Percentiles rank a stretch among this genome's conserved stretches.
Evolutionary conservation across 345 rosid genomes (phyloP).

Genomic region (Gossypium sturtianum): DNA sequence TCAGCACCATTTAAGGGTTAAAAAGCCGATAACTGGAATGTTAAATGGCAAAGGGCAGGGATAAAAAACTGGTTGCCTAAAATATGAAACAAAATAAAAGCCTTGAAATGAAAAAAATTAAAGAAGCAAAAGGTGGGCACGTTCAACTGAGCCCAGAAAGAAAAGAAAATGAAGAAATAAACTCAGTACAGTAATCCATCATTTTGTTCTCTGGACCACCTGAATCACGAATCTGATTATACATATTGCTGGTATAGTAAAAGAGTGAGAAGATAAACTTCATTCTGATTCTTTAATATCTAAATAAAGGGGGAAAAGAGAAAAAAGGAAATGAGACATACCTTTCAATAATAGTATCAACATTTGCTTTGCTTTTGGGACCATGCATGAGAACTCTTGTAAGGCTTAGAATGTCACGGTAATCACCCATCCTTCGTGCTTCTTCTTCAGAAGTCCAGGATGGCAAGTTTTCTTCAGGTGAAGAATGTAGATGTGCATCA

Average conservation of each 20-base stretch:
- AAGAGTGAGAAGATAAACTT: not conserved
- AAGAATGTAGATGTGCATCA: slow-evolving; percentile 25
- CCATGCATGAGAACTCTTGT: slow-evolving; percentile 86
- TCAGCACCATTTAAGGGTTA: slow-evolving; percentile 12
- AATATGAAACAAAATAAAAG: slow-evolving; percentile 1
- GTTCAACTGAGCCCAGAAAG: not conserved
- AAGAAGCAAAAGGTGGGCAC: not conserved
- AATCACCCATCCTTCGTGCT: slow-evolving; percentile 79
- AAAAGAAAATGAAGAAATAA: not conserved
- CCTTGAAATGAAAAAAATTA: not conserved
- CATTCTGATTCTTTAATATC: not conserved
- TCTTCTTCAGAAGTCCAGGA: slow-evolving; percentile 61
- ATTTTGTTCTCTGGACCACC: not conserved
- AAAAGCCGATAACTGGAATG: not conserved
- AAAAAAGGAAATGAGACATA: slow-evolving; percentile 14
- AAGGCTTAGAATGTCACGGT: slow-evolving; percentile 90
- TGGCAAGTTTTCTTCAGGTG: slow-evolving; percentile 33
- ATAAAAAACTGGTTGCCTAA: not conserved
- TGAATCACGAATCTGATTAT: not conserved
- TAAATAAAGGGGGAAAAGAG: not conserved
- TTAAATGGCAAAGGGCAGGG: not conserved
- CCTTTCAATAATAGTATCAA: slow-evolving; percentile 69
- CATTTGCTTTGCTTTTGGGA: slow-evolving; percentile 90
- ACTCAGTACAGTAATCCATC: not conserved
- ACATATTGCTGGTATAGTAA: not conserved